Evolutionary conservation across 2,329 filamentous ascomycete genomes (phyloP), one percentile per base, ranked within the genome.

Genomic region (Hypoxylon sp.): DNA sequence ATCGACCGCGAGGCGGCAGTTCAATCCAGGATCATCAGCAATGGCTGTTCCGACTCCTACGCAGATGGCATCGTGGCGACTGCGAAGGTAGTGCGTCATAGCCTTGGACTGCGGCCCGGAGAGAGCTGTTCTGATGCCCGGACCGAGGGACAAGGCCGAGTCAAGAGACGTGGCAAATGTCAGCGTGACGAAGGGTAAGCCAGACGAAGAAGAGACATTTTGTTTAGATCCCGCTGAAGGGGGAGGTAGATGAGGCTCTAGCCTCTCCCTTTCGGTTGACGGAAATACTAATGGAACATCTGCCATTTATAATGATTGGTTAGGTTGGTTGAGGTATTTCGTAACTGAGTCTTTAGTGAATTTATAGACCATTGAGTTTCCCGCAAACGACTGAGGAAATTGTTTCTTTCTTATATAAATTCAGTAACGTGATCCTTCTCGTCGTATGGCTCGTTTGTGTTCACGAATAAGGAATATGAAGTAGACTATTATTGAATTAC

Each of bases 151-250:
- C 40, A 95, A 79, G 44, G 86, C 83, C 29, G 88, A 87, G 74
- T 97, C 93, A 61, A 99, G 86, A 3, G 92, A 97, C 5, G 87
- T 88, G 15, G 94, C 93, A 71, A 92, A 97, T 8, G 93, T 97
- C 29, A 97, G 78, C 2, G 92, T 97, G 38, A 91, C 80, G 29
- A 66, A 67, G 17, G 64, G 64, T 17, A 60, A 54, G 2, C 44
- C 3, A 20, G 59, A 27, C 2, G 51, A 35, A 11, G 45, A 43
- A 31, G 29, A 31, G 11, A 8, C 16, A 9, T 26, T 23, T 4
- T 37, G 32, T 45, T 13, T 12, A 26, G 17, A 6, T 23, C 13
- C 27, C 15, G 15, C 16, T 43, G 41, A 31, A 25, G 55, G 35
- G 11, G 62, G 60, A 2, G 66, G 67, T 7, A 71, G 55, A 41